phyloP scores from a whole-genome alignment of 1,139 yeast species.

The Nakaseomyces sp. region DNA sequence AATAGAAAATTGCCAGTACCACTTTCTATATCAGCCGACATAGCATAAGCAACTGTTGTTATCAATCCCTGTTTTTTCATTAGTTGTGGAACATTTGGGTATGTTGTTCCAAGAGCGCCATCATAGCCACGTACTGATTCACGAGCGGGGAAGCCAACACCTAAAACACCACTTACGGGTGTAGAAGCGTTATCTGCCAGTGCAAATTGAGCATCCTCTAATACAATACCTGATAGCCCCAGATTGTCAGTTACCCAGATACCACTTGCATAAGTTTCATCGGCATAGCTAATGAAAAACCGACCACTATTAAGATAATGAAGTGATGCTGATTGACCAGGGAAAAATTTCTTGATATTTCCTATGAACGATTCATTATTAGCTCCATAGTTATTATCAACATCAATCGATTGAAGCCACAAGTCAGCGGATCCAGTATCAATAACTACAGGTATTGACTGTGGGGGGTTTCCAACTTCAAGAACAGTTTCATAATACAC shows the following conservation, averaged over 20 bases:
- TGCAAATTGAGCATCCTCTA: constrained; percentile 22
- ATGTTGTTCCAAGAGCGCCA: constrained; percentile 28
- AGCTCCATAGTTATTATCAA: constrained; percentile 13
- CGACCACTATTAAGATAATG: constrained; percentile 12
- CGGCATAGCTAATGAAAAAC: constrained; percentile 21
- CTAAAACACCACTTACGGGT: constrained; percentile 23
- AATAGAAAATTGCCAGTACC: constrained; percentile 40
- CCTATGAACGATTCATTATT: neutral
- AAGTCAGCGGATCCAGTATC: constrained; percentile 67
- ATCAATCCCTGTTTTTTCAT: constrained; percentile 46
- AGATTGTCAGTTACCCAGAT: constrained; percentile 22
- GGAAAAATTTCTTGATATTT: neutral
- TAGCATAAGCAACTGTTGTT: constrained; percentile 44
- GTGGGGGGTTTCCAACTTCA: constrained; percentile 45
- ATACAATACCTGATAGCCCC: constrained; percentile 11
- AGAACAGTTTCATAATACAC: constrained; percentile 36
- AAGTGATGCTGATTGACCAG: constrained; percentile 12
- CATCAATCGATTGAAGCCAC: constrained; percentile 39
- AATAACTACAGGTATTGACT: constrained; percentile 42
- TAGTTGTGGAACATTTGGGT: constrained; percentile 50
- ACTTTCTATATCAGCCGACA: constrained; percentile 37
- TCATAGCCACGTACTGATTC: constrained; percentile 21
- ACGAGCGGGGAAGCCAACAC: constrained; percentile 24
- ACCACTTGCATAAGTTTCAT: constrained; percentile 22
- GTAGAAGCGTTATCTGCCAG: constrained; percentile 20